Evolutionary conservation across 169 alveolate species (phyloP), one percentile per base, ranked within the genome.

Genomic region (Babesia caballi): DNA sequence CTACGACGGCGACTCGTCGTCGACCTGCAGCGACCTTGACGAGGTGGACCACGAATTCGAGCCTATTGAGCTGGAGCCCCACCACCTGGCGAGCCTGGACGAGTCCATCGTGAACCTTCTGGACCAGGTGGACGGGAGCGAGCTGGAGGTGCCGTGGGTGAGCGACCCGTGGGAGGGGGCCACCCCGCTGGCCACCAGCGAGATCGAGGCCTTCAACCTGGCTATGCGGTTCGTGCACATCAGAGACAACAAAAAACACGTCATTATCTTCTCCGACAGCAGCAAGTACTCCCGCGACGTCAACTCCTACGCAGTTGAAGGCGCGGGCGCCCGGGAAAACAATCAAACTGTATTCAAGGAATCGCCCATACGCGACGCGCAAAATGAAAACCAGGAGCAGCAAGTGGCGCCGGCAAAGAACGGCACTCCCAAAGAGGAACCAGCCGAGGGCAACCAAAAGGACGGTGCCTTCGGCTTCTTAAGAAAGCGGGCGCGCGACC

Each of bases 181-280:
- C 1, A 2, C 5, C 1, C 27, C 25, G 35, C 4, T 25, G 15
- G 19, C 28, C 19, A 47, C 50, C 33, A 5, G 36, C 41, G 61
- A 63, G 6, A 63, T 63, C 3, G 73, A 63, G 19, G 8, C 49
- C 32, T 63, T 63, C 23, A 63, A 63, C 28, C 28, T 8, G 11
- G 60, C 73, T 3, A 30, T 63, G 28, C 27, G 60, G 52, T 63
- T 63, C 60, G 12, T 12, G 2, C 44, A 44, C 14, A 63, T 44
- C 3, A 63, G 46, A 61, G 73, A 63, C 28, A 12, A 23, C 21
- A 59, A 40, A 25, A 17, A 17, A 1, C 30, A 36, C 23, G 14
- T 32, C 27, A n/a, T n/a, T 8, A 4, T 30, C 11, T 56, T 56
- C 35, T n/a, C 66, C 27, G 66, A 35, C 21, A 56, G 66, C 32